Percentiles rank a stretch among this genome's conserved stretches.
Conservation (phyloP, 75 land plant species). For the Cupressus sempervirens region DNA sequence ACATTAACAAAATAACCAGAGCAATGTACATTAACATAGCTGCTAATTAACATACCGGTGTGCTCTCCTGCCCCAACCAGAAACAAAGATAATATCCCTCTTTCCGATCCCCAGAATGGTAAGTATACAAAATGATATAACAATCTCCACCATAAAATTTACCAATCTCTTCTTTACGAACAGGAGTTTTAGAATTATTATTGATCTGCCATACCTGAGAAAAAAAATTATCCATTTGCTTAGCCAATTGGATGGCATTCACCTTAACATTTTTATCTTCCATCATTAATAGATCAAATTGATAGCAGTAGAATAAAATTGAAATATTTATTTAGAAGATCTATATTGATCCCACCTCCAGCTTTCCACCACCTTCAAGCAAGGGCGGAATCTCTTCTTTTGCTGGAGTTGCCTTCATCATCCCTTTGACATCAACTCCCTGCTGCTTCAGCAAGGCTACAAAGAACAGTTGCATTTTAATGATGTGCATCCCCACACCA, state of each 20-base stretch:
- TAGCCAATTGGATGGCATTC: neutral
- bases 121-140: slow-evolving; percentile 82
- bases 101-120: slow-evolving; percentile 79
- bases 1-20: neutral
- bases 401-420: slow-evolving; percentile 57
- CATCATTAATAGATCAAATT: neutral
- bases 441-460: slow-evolving; percentile 94
- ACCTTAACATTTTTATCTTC: neutral
- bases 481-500: neutral
- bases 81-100: slow-evolving; percentile 82
- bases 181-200: slow-evolving; percentile 65
- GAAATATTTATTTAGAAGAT: neutral
- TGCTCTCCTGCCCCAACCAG: slow-evolving; percentile 85
- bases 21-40: neutral
- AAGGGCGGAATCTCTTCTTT: slow-evolving; percentile 87
- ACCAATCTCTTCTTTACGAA: slow-evolving; percentile 77
- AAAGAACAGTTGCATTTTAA: neutral
- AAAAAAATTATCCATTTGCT: neutral
- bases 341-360: slow-evolving; percentile 52
- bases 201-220: slow-evolving; percentile 85
- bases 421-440: slow-evolving; percentile 85
- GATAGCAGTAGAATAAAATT: neutral
- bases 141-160: slow-evolving; percentile 89
- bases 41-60: slow-evolving; percentile 43
- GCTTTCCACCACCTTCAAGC: slow-evolving; percentile 73